Conservation (phyloP, 2,329 filamentous ascomycete species). For the Fusarium tupiense region DNA sequence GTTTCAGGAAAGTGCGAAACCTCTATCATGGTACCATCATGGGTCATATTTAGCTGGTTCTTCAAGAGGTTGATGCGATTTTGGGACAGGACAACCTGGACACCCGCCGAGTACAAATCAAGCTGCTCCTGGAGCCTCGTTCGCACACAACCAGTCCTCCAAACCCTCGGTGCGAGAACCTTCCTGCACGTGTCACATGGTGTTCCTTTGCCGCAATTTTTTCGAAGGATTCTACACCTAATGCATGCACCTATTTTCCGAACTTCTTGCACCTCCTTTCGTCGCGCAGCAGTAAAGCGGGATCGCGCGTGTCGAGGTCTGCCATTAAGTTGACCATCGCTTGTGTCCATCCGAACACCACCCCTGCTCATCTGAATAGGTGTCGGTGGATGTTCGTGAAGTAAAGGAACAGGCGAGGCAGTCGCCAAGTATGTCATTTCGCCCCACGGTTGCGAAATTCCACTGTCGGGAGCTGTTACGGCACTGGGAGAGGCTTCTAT, state of each 20-base stretch:
- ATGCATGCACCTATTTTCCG: conserved; percentile 73
- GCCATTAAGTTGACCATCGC: conserved; percentile 55
- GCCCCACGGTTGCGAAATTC: conserved; percentile 59
- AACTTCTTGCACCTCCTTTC: conserved; percentile 72
- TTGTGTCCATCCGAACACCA: conserved; percentile 64
- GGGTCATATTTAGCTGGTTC: conserved; percentile 58
- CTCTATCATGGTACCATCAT: conserved; percentile 62
- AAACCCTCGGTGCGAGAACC: conserved; percentile 71
- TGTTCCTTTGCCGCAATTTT: conserved; percentile 71
- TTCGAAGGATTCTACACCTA: conserved; percentile 71
- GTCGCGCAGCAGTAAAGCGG: conserved; percentile 65
- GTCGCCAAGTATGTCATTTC: conserved; percentile 61
- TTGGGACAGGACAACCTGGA: conserved; percentile 70
- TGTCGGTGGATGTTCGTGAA: conserved; percentile 45
- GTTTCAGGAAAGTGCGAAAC: conserved; percentile 68
- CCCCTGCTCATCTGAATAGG: conserved; percentile 53
- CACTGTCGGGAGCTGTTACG: conserved; percentile 38
- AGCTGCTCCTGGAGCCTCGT: conserved; percentile 70
- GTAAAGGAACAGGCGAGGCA: conserved; percentile 45
- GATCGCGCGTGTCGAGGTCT: conserved; percentile 64
- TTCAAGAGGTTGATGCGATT: conserved; percentile 67
- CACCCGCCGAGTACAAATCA: conserved; percentile 70
- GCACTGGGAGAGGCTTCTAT: conserved; percentile 38
- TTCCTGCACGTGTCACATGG: conserved; percentile 72
- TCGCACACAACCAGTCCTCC: conserved; percentile 71